Percentiles rank a stretch among this genome's conserved stretches.
These are phyloP conservation scores for Hericium coralloides DNA, from an alignment of 768 basidiomycete species.

Conservation along the genomic window DNA sequence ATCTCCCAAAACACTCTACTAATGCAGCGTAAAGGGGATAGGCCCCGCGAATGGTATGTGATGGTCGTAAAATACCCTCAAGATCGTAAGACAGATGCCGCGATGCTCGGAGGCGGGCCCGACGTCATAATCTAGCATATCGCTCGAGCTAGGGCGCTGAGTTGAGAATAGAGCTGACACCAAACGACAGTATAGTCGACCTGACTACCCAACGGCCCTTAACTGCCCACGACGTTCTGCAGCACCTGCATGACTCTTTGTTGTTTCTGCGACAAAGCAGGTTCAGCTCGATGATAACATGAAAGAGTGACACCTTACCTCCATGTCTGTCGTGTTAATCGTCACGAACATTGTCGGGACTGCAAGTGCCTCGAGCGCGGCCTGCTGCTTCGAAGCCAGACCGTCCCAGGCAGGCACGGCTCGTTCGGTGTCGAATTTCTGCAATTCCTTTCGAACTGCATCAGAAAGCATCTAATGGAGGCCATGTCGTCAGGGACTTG, in stretches of 20 bases:
- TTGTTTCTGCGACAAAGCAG: not conserved
- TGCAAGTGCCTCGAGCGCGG: conserved; percentile 43
- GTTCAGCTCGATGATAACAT: too few relatives aligned
- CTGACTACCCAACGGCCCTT: not conserved
- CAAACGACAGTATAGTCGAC: too few relatives aligned
- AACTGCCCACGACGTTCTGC: not conserved
- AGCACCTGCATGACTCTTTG: conserved; percentile 1
- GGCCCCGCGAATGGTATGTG: too few relatives aligned
- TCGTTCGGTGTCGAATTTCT: conserved; percentile 60
- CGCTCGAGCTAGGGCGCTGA: too few relatives aligned
- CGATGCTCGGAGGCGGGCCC: too few relatives aligned
- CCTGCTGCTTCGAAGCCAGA: conserved; percentile 63
- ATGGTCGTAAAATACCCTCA: too few relatives aligned
- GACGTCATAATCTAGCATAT: too few relatives aligned
- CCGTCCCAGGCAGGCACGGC: conserved; percentile 71
- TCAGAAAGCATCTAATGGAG: conserved; percentile 50
- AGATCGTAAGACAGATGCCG: too few relatives aligned
- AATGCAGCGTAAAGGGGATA: too few relatives aligned
- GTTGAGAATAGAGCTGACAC: too few relatives aligned
- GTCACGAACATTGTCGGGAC: conserved; percentile 71
- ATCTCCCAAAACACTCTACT: too few relatives aligned
- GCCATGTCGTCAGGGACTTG: not conserved
- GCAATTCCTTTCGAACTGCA: conserved; percentile 55
- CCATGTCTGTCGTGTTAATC: conserved; percentile 34
- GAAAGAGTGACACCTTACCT: conserved; percentile 34